Evolutionary conservation across 345 rosid genomes (phyloP).

Genomic region (Sonneratia alba): DNA sequence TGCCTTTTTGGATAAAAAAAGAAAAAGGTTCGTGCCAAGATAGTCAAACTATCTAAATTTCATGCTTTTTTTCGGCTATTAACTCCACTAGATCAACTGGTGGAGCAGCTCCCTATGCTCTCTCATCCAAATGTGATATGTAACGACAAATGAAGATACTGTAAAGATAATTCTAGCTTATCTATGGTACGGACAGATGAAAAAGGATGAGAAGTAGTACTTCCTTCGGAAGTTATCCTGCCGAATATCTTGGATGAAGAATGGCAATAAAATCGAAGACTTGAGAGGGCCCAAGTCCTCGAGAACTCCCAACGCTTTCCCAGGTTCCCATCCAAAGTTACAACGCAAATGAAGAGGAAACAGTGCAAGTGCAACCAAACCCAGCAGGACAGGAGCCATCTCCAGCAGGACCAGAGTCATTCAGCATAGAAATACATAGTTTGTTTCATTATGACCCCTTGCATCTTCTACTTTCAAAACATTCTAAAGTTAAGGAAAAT

Average conservation of each 20-base stretch:
- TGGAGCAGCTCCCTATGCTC: too few relatives aligned
- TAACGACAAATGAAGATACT: neutral
- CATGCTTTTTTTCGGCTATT: too few relatives aligned
- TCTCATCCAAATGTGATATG: too few relatives aligned
- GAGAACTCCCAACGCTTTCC: neutral
- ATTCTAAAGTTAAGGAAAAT: neutral
- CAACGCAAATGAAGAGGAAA: neutral
- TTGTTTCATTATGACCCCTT: neutral
- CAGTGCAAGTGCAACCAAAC: neutral
- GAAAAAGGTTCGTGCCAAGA: too few relatives aligned
- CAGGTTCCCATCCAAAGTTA: neutral
- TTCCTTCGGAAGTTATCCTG: constrained; percentile 28
- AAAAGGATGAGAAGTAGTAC: constrained; percentile 24
- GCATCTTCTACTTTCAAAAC: neutral
- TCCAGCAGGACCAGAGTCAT: neutral
- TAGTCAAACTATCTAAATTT: too few relatives aligned
- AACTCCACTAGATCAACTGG: too few relatives aligned
- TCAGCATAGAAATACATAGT: neutral
- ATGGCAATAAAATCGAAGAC: constrained; percentile 16
- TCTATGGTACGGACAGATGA: constrained; percentile 22
- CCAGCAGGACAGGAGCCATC: neutral
- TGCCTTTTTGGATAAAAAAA: too few relatives aligned
- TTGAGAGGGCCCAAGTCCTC: constrained; percentile 24
- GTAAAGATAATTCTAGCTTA: neutral
- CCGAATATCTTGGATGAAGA: constrained; percentile 32